Evolutionary conservation across 495 filamentous ascomycete genomes (phyloP), one percentile per base, ranked within the genome.

Genomic region (Friedmanniomyces endolithicus): DNA sequence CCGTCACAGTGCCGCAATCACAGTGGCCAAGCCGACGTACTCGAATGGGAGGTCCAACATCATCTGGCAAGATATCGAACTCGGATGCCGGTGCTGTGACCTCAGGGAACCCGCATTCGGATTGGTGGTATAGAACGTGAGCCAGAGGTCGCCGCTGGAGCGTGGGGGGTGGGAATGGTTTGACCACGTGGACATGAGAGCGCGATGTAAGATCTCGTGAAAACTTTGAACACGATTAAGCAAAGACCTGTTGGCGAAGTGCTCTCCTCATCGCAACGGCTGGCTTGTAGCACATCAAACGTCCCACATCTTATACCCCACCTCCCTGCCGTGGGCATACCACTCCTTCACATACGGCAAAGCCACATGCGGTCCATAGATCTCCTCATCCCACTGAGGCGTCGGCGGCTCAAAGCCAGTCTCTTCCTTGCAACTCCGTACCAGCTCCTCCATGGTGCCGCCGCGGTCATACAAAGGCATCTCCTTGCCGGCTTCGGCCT

Each of bases 91-190:
- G 85, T 3, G 84, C 82, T 0, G 84, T 66, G 31, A 89, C 76
- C 56, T 89, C 85, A 14, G 85, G 85, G 67, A 85, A 83, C 0
- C 75, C 85, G 23, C 85, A 81, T 22, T 82, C 85, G 0, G 68
- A 63, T 11, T 68, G 63, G 67, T 88, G 86, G 71, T 87, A 70
- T 11, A 82, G 54, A 62, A 61, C 40, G 57, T 52, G 9, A n/a
- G n/a, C 64, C 71, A 78, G 24, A 68, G 52, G 61, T 64, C 52
- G 33, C 73, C 81, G n/a, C 1, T 80, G 65, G 3, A 60, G 31
- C 11, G 4, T n/a, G n/a, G n/a, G n/a, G n/a, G n/a, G n/a, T n/a
- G n/a, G n/a, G n/a, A n/a, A n/a, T n/a, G n/a, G n/a, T n/a, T n/a
- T n/a, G n/a, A n/a, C n/a, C n/a, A n/a, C n/a, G n/a, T n/a, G n/a